Evolutionary conservation across 495 filamentous ascomycete species (phyloP), one percentile per base, ranked within the genome.

Genomic region (Aspergillus kassunensis): DNA sequence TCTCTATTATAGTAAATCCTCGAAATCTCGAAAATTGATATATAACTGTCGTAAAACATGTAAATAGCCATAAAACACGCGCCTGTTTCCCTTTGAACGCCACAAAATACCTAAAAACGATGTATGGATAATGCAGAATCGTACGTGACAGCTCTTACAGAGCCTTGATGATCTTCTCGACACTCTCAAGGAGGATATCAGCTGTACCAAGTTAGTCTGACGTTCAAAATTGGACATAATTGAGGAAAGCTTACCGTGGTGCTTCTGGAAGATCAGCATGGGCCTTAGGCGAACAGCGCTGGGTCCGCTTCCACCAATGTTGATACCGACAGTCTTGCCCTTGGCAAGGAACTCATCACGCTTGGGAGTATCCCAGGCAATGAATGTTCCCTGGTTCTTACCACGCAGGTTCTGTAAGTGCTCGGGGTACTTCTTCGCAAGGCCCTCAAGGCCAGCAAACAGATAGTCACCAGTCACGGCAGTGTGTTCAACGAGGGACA

Each of bases 181-280:
- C 58, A 51, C 70, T 74, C 64, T 86, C 84, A 29, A 86, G 71
- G 37, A 87, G 68, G 49, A 87, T 77, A 66, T 86, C 83, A 52
- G 80, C 77, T 80, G 56, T 18, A 50, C 46, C 42, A 48, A 34
- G 56, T 76, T 58, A 67, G 56, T 29, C 25, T 12, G 6, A 15
- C 15, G 34, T 50, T 36, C 36, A 42, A 11, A 48, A 48, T 52
- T 19, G 44, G 13, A 21, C 19, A 31, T 41, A 9, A 27, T 4
- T 4, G 15, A 34, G 25, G 37, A 33, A 35, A 57, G 71, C 79
- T 81, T 78, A 68, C 86, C 93, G 75, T 98, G 93, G 65, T 89
- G 82, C 76, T 90, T 80, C 81, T 96, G 85, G 80, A 98, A 97
- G 59, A 96, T 83, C 61, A 98, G 73, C 93, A 98, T 98, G 41